Percentiles rank a stretch among this genome's conserved stretches.
Conservation (phyloP, 805 yeast species). For the Sporopachydermia quercuum region DNA sequence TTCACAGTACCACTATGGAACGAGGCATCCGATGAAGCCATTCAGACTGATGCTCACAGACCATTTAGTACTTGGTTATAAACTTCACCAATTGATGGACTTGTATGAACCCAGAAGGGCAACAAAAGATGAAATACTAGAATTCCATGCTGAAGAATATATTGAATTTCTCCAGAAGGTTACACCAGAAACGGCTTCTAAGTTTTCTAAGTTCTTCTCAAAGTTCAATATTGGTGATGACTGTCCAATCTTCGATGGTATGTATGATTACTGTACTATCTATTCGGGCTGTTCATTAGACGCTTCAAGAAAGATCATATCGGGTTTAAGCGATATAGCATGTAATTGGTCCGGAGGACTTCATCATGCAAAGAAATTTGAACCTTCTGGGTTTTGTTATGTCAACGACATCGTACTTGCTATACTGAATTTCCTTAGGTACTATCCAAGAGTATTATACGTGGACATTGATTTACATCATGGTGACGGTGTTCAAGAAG, state of each 20-base stretch:
- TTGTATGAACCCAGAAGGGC: constrained; percentile 74
- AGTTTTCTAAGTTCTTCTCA: constrained; percentile 39
- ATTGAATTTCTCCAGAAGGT: constrained; percentile 60
- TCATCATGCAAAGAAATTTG: constrained; percentile 84
- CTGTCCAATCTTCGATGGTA: constrained; percentile 72
- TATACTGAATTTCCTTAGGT: constrained; percentile 60
- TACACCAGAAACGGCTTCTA: constrained; percentile 58
- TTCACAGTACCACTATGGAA: constrained; percentile 76
- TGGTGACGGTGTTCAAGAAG: constrained; percentile 94
- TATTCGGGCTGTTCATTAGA: constrained; percentile 86
- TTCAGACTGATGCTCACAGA: constrained; percentile 87
- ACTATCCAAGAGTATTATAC: constrained; percentile 74
- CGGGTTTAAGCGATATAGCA: constrained; percentile 81
- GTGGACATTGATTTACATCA: constrained; percentile 88
- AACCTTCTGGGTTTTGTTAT: constrained; percentile 85
- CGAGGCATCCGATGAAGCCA: constrained; percentile 97
- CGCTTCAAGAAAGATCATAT: constrained; percentile 70
- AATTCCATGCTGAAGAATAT: constrained; percentile 82
- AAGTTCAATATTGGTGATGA: constrained; percentile 88
- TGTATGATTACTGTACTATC: constrained; percentile 61
- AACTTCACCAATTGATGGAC: constrained; percentile 82
- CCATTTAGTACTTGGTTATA: constrained; percentile 74
- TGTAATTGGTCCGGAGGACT: constrained; percentile 89
- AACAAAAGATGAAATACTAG: constrained; percentile 59
- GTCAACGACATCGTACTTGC: constrained; percentile 83